These are phyloP conservation scores for Talaromyces verruculosus DNA, from an alignment of 2,329 filamentous ascomycete species.

Conservation along the genomic window DNA sequence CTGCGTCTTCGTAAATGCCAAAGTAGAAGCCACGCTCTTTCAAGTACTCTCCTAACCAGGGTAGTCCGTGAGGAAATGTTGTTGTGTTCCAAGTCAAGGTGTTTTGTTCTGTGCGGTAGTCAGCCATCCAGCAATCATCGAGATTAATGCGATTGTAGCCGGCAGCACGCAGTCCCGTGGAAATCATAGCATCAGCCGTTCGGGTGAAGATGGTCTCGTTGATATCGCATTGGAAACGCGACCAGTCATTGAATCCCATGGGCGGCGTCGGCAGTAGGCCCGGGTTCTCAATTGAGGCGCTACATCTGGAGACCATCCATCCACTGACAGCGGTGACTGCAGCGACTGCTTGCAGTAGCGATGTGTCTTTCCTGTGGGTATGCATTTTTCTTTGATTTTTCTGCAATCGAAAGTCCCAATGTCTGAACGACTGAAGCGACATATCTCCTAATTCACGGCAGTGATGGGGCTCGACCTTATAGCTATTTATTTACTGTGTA, in stretches of 20 bases:
- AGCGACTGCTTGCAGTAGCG: conserved; percentile 6
- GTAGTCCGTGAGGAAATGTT: conserved; percentile 47
- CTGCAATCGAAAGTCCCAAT: not conserved
- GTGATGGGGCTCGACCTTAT: not conserved
- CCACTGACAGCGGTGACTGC: conserved; percentile 10
- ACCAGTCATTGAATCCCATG: conserved; percentile 57
- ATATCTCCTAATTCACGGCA: not conserved
- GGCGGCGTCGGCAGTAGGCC: conserved; percentile 43
- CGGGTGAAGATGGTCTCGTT: conserved; percentile 52
- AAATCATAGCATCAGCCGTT: conserved; percentile 49
- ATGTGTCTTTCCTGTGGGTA: not conserved
- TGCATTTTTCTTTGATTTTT: not conserved
- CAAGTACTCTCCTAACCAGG: conserved; percentile 44
- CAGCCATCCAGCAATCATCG: conserved; percentile 49
- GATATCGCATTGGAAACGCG: conserved; percentile 50
- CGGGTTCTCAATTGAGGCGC: conserved; percentile 26
- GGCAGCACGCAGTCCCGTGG: conserved; percentile 42
- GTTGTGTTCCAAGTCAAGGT: conserved; percentile 45
- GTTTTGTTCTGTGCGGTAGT: conserved; percentile 37
- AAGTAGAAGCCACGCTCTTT: conserved; percentile 44
- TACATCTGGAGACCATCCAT: conserved; percentile 15
- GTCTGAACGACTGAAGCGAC: not conserved
- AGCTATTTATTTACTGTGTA: not conserved
- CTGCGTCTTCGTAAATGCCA: conserved; percentile 51
- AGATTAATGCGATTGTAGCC: conserved; percentile 47